These are phyloP conservation scores for Mycena sp. DNA, from an alignment of 1,284 basidiomycete genomes.

Conservation along the genomic window DNA sequence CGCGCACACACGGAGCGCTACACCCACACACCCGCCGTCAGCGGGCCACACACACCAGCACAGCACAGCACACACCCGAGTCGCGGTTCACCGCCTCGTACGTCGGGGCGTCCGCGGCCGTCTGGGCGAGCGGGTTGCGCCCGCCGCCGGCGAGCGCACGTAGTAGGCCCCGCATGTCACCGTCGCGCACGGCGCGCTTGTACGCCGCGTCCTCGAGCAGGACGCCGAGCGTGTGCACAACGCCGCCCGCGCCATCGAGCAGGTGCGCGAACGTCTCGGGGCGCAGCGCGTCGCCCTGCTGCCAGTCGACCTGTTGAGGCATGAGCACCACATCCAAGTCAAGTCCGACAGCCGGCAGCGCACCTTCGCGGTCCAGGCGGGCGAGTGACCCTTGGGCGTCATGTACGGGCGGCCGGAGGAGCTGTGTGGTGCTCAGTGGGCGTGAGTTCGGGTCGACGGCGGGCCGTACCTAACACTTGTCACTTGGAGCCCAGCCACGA, in stretches of 20 bases:
- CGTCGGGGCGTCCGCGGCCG: constrained; percentile 54
- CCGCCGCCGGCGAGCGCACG: constrained; percentile 53
- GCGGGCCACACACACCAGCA: neutral
- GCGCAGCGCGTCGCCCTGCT: constrained; percentile 79
- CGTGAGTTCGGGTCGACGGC: neutral
- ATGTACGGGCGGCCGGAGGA: constrained; percentile 88
- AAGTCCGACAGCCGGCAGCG: too few relatives aligned
- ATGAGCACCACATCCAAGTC: too few relatives aligned
- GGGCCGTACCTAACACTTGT: constrained; percentile 82
- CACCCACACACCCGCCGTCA: constrained; percentile 10
- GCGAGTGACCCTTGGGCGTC: constrained; percentile 90
- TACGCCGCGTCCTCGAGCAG: constrained; percentile 87
- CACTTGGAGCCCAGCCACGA: constrained; percentile 87
- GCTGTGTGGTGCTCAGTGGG: constrained; percentile 49
- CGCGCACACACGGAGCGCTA: constrained; percentile 80
- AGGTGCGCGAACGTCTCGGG: constrained; percentile 80
- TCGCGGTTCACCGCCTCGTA: constrained; percentile 92
- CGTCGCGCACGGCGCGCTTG: constrained; percentile 75
- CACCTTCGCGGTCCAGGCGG: constrained; percentile 81
- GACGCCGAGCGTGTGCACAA: constrained; percentile 96
- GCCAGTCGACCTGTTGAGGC: constrained; percentile 90
- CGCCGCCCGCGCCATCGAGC: constrained; percentile 73
- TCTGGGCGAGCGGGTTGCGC: constrained; percentile 75
- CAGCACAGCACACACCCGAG: constrained; percentile 64
- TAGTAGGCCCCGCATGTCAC: constrained; percentile 65